Evolutionary conservation across 192 early-diverging fungal genomes (phyloP).

Genomic region (Backusella westeae): DNA sequence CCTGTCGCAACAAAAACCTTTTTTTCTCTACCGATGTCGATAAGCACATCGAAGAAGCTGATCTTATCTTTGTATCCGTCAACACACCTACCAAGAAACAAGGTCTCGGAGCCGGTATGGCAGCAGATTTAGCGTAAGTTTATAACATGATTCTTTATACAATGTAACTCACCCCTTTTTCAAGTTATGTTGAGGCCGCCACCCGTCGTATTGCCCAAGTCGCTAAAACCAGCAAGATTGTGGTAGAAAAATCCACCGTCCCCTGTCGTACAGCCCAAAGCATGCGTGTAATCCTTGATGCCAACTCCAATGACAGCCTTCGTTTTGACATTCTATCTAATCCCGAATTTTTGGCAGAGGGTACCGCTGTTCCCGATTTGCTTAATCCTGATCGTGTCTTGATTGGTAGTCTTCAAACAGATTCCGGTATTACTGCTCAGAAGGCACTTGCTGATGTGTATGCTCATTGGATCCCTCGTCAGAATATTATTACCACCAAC

Average conservation of each 20-base stretch:
- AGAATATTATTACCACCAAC: constrained; percentile 84
- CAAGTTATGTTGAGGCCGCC: constrained; percentile 76
- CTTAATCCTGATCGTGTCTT: constrained; percentile 84
- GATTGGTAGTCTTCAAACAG: constrained; percentile 75
- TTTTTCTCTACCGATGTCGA: constrained; percentile 86
- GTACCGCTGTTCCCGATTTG: constrained; percentile 83
- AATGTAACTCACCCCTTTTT: neutral
- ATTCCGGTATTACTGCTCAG: constrained; percentile 72
- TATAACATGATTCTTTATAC: neutral
- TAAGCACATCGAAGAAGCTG: constrained; percentile 68
- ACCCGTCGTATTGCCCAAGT: constrained; percentile 79
- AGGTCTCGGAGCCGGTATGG: constrained; percentile 73
- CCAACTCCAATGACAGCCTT: constrained; percentile 64
- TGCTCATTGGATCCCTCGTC: constrained; percentile 77
- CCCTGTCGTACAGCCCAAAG: constrained; percentile 87
- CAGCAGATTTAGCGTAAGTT: constrained; percentile 77
- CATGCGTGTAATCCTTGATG: constrained; percentile 78
- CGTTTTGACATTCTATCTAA: constrained; percentile 90
- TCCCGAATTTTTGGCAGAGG: constrained; percentile 96
- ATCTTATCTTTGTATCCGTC: constrained; percentile 90
- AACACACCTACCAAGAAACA: constrained; percentile 86
- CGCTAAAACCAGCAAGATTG: constrained; percentile 77
- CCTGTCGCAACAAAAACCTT: constrained; percentile 73
- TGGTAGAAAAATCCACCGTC: constrained; percentile 93
- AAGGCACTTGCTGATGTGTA: constrained; percentile 72